Evolutionary conservation across 192 early-diverging fungal species (phyloP).

Genomic region (Rhizophagus sp.): DNA sequence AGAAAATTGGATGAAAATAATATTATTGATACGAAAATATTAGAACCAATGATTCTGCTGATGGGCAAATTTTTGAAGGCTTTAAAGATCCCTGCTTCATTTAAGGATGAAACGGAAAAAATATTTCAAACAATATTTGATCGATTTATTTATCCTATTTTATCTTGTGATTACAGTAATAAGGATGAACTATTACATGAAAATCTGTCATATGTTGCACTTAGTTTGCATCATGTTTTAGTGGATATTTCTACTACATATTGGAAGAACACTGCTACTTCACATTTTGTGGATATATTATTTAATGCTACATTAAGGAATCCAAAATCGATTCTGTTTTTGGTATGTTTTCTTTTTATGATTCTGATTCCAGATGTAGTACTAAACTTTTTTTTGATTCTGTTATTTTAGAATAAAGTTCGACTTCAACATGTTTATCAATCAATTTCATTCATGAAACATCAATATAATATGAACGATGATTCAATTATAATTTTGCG

Average conservation of each 20-base stretch:
- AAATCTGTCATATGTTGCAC: background rate
- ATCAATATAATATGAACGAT: background rate
- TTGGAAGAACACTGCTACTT: background rate
- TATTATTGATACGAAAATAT: background rate
- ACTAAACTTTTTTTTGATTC: background rate
- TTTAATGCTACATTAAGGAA: background rate
- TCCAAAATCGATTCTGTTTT: background rate
- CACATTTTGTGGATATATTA: background rate
- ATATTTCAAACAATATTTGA: background rate
- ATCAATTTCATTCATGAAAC: background rate
- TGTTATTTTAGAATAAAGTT: slow-evolving; percentile 20
- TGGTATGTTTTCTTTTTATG: background rate
- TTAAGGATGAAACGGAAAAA: background rate
- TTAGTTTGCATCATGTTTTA: slow-evolving; percentile 11
- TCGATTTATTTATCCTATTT: background rate
- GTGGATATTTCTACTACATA: slow-evolving; percentile 14
- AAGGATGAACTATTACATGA: background rate
- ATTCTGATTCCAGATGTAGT: background rate
- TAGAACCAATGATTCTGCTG: background rate
- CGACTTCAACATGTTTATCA: slow-evolving; percentile 25
- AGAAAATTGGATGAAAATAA: background rate
- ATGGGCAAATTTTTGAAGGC: slow-evolving; percentile 8
- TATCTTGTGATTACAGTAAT: background rate
- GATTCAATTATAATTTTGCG: background rate
- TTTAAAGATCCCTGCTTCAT: background rate